Conservation (phyloP, 768 basidiomycete species). For the Mycena kentingensis region DNA sequence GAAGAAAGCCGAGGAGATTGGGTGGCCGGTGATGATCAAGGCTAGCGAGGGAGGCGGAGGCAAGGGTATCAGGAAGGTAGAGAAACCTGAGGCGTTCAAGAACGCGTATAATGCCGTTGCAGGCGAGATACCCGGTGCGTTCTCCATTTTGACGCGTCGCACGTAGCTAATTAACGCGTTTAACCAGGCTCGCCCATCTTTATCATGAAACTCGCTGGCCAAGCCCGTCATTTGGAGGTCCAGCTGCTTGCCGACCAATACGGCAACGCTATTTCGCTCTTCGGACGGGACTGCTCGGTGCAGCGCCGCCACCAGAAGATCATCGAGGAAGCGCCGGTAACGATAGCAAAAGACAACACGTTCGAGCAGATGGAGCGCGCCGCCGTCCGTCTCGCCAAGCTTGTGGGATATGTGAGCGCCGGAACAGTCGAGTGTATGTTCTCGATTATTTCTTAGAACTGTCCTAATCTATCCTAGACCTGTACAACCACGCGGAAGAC, state of each 20-base stretch:
- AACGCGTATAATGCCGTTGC: constrained; percentile 92
- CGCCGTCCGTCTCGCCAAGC: constrained; percentile 97
- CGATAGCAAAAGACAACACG: constrained; percentile 87
- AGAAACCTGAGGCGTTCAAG: constrained; percentile 83
- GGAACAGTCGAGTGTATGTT: constrained; percentile 94
- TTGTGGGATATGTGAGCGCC: constrained; percentile 98
- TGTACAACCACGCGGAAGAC: constrained; percentile 93
- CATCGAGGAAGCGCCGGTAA: constrained; percentile 99
- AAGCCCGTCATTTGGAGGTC: constrained; percentile 96
- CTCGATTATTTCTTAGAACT: constrained; percentile 7
- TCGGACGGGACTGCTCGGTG: constrained; percentile 98
- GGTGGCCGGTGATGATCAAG: constrained; percentile 99
- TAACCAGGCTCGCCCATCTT: constrained; percentile 90
- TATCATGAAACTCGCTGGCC: constrained; percentile 99
- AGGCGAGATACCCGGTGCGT: constrained; percentile 92
- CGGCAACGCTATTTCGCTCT: constrained; percentile 97
- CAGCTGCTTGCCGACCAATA: constrained; percentile 99
- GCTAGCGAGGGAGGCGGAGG: constrained; percentile 99
- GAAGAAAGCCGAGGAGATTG: constrained; percentile 80
- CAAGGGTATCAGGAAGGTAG: constrained; percentile 97
- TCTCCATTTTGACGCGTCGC: constrained; percentile 13
- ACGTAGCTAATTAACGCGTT: constrained; percentile 11
- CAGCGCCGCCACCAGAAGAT: constrained; percentile 99
- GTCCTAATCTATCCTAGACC: constrained; percentile 52
- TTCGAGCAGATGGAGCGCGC: constrained; percentile 99